These are phyloP conservation scores for Vaucheria bursata DNA, from an alignment of 352 stramenopile species.

Conservation along the genomic window DNA sequence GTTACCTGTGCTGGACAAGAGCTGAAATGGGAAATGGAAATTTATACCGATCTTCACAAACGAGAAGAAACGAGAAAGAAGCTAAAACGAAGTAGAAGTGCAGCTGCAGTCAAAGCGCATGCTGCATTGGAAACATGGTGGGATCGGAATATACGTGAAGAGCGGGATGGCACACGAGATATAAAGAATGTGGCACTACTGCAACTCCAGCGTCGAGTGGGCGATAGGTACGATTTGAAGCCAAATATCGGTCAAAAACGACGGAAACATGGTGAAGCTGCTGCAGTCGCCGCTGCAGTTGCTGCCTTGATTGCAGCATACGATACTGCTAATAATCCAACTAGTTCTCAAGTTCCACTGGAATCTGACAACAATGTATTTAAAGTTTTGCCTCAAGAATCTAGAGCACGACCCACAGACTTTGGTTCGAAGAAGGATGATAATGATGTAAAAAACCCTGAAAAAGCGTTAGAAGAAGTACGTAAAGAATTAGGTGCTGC, in stretches of 20 bases:
- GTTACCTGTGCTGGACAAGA: background rate
- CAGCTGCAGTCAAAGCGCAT: too few relatives aligned
- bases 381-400: background rate
- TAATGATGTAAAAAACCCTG: too few relatives aligned
- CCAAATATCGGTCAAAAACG: background rate
- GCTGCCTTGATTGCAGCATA: background rate
- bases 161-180: background rate
- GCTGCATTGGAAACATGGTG: background rate
- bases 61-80: background rate
- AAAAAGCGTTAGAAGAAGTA: background rate
- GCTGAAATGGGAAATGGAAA: background rate
- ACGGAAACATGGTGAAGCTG: background rate
- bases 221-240: background rate
- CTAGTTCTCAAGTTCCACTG: background rate
- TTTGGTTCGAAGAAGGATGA: too few relatives aligned
- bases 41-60: background rate
- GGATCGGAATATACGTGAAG: background rate
- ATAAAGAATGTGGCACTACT: background rate
- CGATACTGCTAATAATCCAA: background rate
- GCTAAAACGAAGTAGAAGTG: too few relatives aligned
- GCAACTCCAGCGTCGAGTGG: conserved; percentile 4
- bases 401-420: too few relatives aligned
- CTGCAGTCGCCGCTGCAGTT: background rate
- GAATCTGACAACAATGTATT: background rate
- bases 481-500: background rate